A percentile compares a stretch with the other conserved stretches of the same genome.
These are phyloP conservation scores for Apiospora malaysiana DNA, from an alignment of 2,329 filamentous ascomycete species.

Conservation along the genomic window DNA sequence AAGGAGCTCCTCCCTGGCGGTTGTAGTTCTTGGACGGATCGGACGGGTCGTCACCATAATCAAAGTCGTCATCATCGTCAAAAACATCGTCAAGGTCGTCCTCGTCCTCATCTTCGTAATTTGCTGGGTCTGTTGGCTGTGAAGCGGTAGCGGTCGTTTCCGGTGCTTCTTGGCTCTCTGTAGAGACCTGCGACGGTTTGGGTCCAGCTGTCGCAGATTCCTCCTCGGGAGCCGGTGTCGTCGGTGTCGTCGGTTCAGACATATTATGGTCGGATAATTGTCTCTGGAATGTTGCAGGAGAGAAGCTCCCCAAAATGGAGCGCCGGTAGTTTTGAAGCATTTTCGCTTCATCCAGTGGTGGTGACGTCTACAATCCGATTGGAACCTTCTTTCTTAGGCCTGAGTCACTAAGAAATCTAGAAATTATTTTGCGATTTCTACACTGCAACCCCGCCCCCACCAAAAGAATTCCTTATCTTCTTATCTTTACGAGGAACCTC, in stretches of 20 bases:
- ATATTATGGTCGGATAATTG: background rate
- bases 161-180: slow-evolving; percentile 41
- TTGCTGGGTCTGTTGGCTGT: slow-evolving; percentile 30
- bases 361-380: background rate
- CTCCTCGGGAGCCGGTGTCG: background rate
- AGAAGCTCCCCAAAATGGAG: background rate
- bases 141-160: background rate
- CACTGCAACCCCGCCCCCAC: slow-evolving; percentile 8
- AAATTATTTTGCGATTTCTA: slow-evolving; percentile 19
- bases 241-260: background rate
- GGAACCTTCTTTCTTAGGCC: background rate
- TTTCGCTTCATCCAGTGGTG: background rate
- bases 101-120: slow-evolving; percentile 42
- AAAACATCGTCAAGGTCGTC: slow-evolving; percentile 49
- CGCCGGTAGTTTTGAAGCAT: slow-evolving; percentile 6
- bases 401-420: background rate
- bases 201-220: slow-evolving; percentile 47
- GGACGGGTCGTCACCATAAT: slow-evolving; percentile 53
- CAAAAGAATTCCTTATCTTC: slow-evolving; percentile 13
- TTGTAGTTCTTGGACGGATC: slow-evolving; percentile 91
- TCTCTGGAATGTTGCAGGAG: background rate
- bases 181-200: slow-evolving; percentile 52
- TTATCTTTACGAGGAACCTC: background rate
- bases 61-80: slow-evolving; percentile 49
- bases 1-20: slow-evolving; percentile 65